These are phyloP conservation scores for Cylindrodendrum hubeiense DNA, from an alignment of 2,329 filamentous ascomycete species.

Conservation along the genomic window DNA sequence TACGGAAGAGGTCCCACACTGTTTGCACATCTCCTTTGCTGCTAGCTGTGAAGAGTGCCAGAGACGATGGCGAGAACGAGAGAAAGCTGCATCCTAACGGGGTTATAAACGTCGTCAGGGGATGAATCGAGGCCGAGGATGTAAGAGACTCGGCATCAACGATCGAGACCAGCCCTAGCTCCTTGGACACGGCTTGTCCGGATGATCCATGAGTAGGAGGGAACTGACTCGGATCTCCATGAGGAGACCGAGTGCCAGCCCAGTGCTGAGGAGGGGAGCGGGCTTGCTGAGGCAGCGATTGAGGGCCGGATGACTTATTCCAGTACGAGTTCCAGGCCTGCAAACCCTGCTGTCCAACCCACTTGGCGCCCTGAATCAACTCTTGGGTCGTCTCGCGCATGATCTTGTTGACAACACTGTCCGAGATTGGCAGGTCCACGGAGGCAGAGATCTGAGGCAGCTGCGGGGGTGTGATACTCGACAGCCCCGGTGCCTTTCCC, in stretches of 20 bases:
- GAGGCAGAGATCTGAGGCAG: constrained; percentile 75
- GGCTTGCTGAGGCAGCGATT: constrained; percentile 57
- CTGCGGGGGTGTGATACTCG: constrained; percentile 75
- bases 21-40: constrained; percentile 87
- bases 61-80: constrained; percentile 80
- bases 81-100: constrained; percentile 84
- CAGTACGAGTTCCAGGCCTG: constrained; percentile 87
- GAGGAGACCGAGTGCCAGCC: constrained; percentile 57
- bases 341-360: constrained; percentile 81
- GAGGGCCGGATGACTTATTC: constrained; percentile 66
- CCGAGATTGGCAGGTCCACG: constrained; percentile 78
- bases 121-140: constrained; percentile 66
- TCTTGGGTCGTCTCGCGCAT: constrained; percentile 85
- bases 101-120: constrained; percentile 77
- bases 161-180: constrained; percentile 81
- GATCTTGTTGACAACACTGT: constrained; percentile 80
- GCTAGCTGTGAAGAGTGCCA: constrained; percentile 83
- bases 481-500: constrained; percentile 67
- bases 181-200: constrained; percentile 69
- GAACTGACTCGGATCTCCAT: constrained; percentile 68
- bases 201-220: constrained; percentile 80
- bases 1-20: constrained; percentile 82
- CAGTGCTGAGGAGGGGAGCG: constrained; percentile 64
- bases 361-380: constrained; percentile 79
- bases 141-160: constrained; percentile 75